These are phyloP conservation scores for Penicillium carneum DNA, from an alignment of 2,329 filamentous ascomycete genomes.

Conservation along the genomic window DNA sequence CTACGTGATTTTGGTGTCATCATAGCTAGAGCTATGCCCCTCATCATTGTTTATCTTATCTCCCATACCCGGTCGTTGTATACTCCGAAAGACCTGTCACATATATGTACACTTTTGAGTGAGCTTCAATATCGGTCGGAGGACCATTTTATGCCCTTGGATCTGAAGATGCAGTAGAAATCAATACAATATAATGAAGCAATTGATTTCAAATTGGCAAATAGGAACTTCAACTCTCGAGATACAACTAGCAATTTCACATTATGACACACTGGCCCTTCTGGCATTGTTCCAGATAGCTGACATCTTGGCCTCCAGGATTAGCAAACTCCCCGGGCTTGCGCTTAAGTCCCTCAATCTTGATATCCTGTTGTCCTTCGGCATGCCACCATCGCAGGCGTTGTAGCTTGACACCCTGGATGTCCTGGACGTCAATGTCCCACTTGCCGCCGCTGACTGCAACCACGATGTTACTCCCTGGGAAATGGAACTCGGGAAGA, in stretches of 20 bases:
- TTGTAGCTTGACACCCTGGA: slow-evolving; percentile 74
- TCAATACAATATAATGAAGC: not conserved
- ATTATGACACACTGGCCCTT: slow-evolving; percentile 60
- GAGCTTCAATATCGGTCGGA: not conserved
- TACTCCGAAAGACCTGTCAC: slow-evolving; percentile 20
- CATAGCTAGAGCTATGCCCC: slow-evolving; percentile 27
- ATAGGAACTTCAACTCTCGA: not conserved
- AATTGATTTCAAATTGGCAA: not conserved
- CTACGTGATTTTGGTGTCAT: slow-evolving; percentile 16
- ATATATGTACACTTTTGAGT: not conserved
- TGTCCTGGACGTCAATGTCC: slow-evolving; percentile 78
- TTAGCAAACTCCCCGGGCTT: slow-evolving; percentile 52
- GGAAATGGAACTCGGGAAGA: slow-evolving; percentile 91
- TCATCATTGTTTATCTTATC: slow-evolving; percentile 41
- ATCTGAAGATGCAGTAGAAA: not conserved
- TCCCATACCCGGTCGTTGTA: slow-evolving; percentile 5
- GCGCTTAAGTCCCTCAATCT: slow-evolving; percentile 75
- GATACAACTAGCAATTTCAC: slow-evolving; percentile 43
- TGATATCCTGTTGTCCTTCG: slow-evolving; percentile 80
- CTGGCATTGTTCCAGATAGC: slow-evolving; percentile 73
- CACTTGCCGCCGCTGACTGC: slow-evolving; percentile 86
- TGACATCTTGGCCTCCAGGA: slow-evolving; percentile 72
- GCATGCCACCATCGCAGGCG: slow-evolving; percentile 91
- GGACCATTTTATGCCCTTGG: not conserved
- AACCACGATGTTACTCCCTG: slow-evolving; percentile 73